Percentiles rank a stretch among this genome's conserved stretches.
Evolutionary conservation across 768 basidiomycete genomes (phyloP).

Genomic region (Strobilomyces echinocephalus): DNA sequence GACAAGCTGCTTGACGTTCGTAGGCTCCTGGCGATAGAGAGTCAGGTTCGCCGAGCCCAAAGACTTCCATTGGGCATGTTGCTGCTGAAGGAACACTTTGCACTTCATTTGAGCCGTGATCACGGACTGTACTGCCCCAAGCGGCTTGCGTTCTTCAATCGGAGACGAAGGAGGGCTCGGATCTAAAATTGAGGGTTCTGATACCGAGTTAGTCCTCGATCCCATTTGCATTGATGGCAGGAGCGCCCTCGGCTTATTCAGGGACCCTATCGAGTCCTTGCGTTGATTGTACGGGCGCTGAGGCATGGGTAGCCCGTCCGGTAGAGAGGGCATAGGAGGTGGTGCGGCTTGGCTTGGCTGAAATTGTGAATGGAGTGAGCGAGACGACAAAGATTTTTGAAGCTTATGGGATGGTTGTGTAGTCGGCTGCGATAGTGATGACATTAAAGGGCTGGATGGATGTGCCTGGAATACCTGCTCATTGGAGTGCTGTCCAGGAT

Average conservation of each 20-base stretch:
- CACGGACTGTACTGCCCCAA: constrained; percentile 69
- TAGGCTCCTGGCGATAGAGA: constrained; percentile 79
- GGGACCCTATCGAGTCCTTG: constrained; percentile 15
- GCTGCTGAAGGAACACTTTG: constrained; percentile 94
- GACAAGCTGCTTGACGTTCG: constrained; percentile 92
- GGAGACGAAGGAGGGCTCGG: constrained; percentile 87
- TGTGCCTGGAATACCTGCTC: constrained; percentile 9
- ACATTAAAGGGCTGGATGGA: constrained; percentile 9
- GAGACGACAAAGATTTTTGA: constrained; percentile 53
- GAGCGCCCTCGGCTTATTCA: constrained; percentile 42
- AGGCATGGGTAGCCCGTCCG: constrained; percentile 32
- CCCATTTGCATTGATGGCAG: constrained; percentile 60
- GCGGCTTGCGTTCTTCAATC: constrained; percentile 46
- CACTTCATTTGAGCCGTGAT: constrained; percentile 93
- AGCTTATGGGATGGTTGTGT: constrained; percentile 38
- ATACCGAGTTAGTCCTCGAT: constrained; percentile 48
- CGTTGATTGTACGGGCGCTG: constrained; percentile 21
- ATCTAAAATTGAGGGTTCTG: constrained; percentile 52
- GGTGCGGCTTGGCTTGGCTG: constrained; percentile 36
- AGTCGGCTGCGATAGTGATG: constrained; percentile 34
- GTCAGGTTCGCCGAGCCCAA: constrained; percentile 84
- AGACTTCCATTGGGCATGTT: constrained; percentile 97
- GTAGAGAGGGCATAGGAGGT: constrained; percentile 38
- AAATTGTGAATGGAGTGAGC: constrained; percentile 52
- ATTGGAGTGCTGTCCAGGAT: constrained; percentile 9